A percentile compares a stretch with the other conserved stretches of the same genome.
Evolutionary conservation across 2,329 filamentous ascomycete genomes (phyloP).

Genomic region (Neofusicoccum laricinum): DNA sequence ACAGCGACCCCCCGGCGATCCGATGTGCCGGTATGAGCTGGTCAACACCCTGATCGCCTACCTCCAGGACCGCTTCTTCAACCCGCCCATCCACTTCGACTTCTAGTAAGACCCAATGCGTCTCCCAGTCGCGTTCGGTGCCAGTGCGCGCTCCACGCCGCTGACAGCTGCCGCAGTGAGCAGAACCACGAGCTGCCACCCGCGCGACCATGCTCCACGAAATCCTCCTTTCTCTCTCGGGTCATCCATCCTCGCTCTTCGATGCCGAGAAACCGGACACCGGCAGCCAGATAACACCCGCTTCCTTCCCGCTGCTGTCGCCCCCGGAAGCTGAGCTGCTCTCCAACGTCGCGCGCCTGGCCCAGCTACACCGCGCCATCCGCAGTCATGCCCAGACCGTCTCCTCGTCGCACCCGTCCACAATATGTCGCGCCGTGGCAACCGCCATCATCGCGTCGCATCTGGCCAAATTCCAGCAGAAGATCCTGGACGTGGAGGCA

Average conservation of each 20-base stretch:
- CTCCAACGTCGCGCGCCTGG: constrained; percentile 71
- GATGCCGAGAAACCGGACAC: constrained; percentile 42
- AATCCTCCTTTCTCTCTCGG: constrained; percentile 92
- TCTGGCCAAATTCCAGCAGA: constrained; percentile 75
- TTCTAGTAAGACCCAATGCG: constrained; percentile 16
- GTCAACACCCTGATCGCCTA: constrained; percentile 32
- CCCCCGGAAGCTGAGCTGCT: constrained; percentile 82
- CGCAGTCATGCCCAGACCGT: constrained; percentile 66
- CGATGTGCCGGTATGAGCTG: constrained; percentile 38
- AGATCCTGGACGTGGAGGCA: constrained; percentile 80
- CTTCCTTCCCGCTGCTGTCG: constrained; percentile 54
- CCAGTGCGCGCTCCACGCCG: background rate
- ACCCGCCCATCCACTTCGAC: constrained; percentile 15
- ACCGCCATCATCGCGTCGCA: constrained; percentile 73
- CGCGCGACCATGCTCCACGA: constrained; percentile 81
- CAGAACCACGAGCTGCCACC: background rate
- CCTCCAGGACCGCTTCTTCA: constrained; percentile 24
- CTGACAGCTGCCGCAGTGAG: constrained; percentile 16
- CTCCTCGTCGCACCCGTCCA: constrained; percentile 68
- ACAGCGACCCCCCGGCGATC: background rate
- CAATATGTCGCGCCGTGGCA: constrained; percentile 83
- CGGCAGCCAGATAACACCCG: background rate
- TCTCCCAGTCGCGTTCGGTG: constrained; percentile 15
- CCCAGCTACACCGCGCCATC: constrained; percentile 72
- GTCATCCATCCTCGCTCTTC: constrained; percentile 87